Conservation (phyloP, 2,329 filamentous ascomycete species). For the Amesomyces nigricolor region DNA sequence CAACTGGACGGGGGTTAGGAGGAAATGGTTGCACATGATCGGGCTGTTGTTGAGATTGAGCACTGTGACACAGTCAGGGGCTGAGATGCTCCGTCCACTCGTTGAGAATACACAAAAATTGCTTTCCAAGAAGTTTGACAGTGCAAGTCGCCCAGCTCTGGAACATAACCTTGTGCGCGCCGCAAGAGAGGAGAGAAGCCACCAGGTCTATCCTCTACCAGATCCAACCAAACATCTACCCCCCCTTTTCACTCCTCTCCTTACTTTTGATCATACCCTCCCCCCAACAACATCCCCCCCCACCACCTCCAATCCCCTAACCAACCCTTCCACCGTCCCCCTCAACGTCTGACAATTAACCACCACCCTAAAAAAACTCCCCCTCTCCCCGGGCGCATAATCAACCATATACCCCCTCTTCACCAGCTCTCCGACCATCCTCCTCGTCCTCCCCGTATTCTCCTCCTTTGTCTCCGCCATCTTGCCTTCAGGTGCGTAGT, state of each 20-base stretch:
- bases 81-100: background rate
- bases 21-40: background rate
- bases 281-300: conserved; percentile 29
- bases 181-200: too few species aligned
- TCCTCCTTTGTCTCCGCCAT: conserved; percentile 38
- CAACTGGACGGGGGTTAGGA: background rate
- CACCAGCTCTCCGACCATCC: conserved; percentile 45
- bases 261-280: background rate
- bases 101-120: background rate
- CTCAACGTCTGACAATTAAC: conserved; percentile 51
- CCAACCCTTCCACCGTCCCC: conserved; percentile 48
- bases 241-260: background rate
- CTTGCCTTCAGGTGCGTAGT: conserved; percentile 60
- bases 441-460: conserved; percentile 47
- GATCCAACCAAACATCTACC: background rate
- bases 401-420: conserved; percentile 54
- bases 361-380: conserved; percentile 55
- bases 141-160: too few species aligned
- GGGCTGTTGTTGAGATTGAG: background rate
- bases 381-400: conserved; percentile 51
- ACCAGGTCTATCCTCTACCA: background rate
- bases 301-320: conserved; percentile 48
- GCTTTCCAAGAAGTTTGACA: background rate
- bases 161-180: too few species aligned
- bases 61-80: background rate